These are phyloP conservation scores for Cladosporium sp. DNA, from an alignment of 2,329 filamentous ascomycete species.

Conservation along the genomic window DNA sequence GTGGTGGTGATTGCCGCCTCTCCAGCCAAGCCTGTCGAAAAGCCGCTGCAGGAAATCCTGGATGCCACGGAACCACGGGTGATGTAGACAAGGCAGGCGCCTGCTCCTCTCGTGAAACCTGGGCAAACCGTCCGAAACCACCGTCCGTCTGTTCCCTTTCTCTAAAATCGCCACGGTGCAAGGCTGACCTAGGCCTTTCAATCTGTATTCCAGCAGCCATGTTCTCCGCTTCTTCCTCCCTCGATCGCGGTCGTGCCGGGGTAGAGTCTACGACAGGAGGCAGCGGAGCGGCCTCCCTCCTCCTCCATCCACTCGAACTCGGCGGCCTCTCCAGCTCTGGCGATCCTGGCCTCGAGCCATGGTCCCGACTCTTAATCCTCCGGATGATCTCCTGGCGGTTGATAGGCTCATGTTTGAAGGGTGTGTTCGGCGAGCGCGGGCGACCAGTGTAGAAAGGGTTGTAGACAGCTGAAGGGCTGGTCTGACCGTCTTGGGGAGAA, in stretches of 20 bases:
- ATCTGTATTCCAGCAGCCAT: conserved; percentile 49
- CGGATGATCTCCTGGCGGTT: conserved; percentile 77
- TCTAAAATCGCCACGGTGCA: conserved; percentile 58
- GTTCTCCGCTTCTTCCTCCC: conserved; percentile 21
- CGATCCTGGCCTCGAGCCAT: conserved; percentile 21
- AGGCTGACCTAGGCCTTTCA: conserved; percentile 70
- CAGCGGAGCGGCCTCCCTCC: conserved; percentile 42
- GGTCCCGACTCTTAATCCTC: conserved; percentile 58
- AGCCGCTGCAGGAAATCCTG: conserved; percentile 38
- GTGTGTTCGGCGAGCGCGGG: conserved; percentile 25
- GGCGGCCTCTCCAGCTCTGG: conserved; percentile 21
- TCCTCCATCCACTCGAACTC: conserved; percentile 32
- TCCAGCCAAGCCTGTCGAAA: conserved; percentile 22
- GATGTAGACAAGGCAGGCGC: conserved; percentile 40
- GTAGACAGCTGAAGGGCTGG: conserved; percentile 18
- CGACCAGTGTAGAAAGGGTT: conserved; percentile 33
- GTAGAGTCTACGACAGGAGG: conserved; percentile 1
- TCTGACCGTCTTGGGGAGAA: background rate
- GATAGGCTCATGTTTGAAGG: conserved; percentile 25
- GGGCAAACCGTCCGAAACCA: conserved; percentile 17
- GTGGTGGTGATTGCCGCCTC: conserved; percentile 10
- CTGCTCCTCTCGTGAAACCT: conserved; percentile 14
- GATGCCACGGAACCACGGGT: conserved; percentile 53
- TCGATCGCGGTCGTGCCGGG: conserved; percentile 18
- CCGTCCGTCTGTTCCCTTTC: conserved; percentile 34